phyloP scores from a whole-genome alignment of 2,329 filamentous ascomycete species.

The Xylariaceae sp. region DNA sequence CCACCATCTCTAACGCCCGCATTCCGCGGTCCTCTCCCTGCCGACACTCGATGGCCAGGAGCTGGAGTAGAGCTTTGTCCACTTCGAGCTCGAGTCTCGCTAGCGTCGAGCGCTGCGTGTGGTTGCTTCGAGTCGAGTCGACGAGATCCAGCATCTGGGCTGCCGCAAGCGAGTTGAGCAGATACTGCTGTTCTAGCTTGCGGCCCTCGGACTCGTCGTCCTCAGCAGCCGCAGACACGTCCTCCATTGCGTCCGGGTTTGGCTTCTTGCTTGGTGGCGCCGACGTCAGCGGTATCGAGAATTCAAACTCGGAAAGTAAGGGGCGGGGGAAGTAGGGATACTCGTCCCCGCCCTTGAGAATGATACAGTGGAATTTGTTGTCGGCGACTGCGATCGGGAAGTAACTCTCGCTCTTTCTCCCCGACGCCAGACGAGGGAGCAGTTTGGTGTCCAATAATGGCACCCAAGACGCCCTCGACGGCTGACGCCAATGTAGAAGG shows the following conservation, averaged over 20 bases:
- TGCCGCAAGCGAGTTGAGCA: conserved; percentile 66
- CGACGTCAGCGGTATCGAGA: conserved; percentile 72
- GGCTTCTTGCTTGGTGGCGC: conserved; percentile 37
- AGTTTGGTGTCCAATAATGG: conserved; percentile 86
- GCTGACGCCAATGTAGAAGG: conserved; percentile 82
- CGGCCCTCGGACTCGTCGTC: conserved; percentile 45
- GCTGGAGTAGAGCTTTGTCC: conserved; percentile 83
- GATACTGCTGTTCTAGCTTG: conserved; percentile 72
- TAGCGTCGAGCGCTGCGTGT: conserved; percentile 61
- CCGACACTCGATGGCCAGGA: conserved; percentile 83
- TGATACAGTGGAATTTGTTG: conserved; percentile 95
- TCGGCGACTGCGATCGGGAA: conserved; percentile 93
- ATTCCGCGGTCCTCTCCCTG: conserved; percentile 91
- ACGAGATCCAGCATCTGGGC: conserved; percentile 72
- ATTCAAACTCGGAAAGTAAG: conserved; percentile 87
- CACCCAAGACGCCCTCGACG: conserved; percentile 82
- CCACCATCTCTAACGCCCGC: conserved; percentile 87
- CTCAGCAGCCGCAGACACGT: conserved; percentile 29
- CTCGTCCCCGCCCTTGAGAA: conserved; percentile 89
- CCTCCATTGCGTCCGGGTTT: conserved; percentile 33
- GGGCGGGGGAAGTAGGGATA: conserved; percentile 91
- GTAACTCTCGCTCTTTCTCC: conserved; percentile 83
- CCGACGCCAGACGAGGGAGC: conserved; percentile 73
- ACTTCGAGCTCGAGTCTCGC: conserved; percentile 72
- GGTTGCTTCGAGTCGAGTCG: conserved; percentile 58